phyloP scores from a whole-genome alignment of 768 basidiomycete species.

The Porphyrellus cyaneotinctus region DNA sequence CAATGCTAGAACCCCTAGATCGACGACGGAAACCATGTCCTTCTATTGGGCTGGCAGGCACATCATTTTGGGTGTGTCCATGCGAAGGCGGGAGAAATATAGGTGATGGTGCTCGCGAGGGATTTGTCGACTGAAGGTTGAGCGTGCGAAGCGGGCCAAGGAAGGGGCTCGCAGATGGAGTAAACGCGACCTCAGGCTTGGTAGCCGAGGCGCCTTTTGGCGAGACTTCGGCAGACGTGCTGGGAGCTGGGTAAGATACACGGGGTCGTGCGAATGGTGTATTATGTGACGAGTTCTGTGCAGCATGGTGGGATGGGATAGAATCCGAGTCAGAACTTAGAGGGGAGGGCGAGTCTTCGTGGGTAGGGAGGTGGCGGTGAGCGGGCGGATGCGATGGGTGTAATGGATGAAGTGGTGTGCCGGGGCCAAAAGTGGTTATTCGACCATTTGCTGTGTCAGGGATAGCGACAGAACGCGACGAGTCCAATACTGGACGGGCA shows the following conservation, averaged over 20 bases:
- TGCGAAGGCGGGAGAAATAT: conserved; percentile 57
- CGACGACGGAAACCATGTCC: conserved; percentile 27
- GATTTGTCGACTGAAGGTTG: conserved; percentile 66
- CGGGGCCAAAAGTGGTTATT: conserved; percentile 18
- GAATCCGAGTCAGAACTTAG: conserved; percentile 63
- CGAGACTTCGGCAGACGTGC: conserved; percentile 29
- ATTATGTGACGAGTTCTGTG: conserved; percentile 31
- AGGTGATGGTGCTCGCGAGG: conserved; percentile 70
- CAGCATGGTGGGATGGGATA: conserved; percentile 30
- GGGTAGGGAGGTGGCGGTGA: conserved; percentile 35
- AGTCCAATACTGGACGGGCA: conserved; percentile 17
- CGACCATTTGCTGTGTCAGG: conserved; percentile 18
- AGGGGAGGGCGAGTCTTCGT: conserved; percentile 67
- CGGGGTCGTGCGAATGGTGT: conserved; percentile 24
- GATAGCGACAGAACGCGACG: conserved; percentile 14
- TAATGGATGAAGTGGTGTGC: conserved; percentile 38
- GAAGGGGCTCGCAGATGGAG: conserved; percentile 78
- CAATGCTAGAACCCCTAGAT: conserved; percentile 30
- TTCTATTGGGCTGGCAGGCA: conserved; percentile 34
- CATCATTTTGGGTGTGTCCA: conserved; percentile 20
- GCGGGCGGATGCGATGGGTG: conserved; percentile 32
- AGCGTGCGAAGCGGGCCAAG: conserved; percentile 72
- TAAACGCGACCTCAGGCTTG: conserved; percentile 42
- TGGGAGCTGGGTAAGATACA: conserved; percentile 20
- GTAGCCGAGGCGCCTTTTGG: conserved; percentile 20